Conservation (phyloP, 2,329 filamentous ascomycete genomes). For the Beauveria pseudobassiana region DNA sequence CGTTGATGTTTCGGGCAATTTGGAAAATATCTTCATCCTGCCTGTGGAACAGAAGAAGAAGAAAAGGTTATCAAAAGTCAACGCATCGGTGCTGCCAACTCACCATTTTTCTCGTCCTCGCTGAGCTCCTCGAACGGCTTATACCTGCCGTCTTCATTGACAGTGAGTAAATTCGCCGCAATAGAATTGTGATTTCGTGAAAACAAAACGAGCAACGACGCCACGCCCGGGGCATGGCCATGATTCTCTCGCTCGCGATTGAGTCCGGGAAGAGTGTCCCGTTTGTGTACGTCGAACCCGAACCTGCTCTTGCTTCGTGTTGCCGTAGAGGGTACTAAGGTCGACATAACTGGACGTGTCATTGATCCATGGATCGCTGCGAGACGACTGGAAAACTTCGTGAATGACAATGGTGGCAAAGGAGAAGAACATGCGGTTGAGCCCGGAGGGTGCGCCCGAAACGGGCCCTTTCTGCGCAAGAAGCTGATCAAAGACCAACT, state of each 20-base stretch:
- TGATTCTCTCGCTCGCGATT: background rate
- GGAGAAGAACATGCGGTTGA: constrained; percentile 29
- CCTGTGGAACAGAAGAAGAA: background rate
- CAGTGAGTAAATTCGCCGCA: constrained; percentile 13
- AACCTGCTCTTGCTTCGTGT: constrained; percentile 41
- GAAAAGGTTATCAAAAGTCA: no score
- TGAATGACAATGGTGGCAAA: constrained; percentile 41
- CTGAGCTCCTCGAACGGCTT: no score
- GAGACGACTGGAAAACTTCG: constrained; percentile 33
- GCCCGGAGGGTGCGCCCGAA: background rate
- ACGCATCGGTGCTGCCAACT: no score
- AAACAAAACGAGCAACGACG: background rate
- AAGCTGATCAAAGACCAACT: background rate
- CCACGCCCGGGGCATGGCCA: background rate
- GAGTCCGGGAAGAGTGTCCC: background rate
- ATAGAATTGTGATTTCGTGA: constrained; percentile 13
- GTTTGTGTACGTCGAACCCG: constrained; percentile 28
- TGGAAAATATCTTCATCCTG: constrained; percentile 29
- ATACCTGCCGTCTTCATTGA: background rate
- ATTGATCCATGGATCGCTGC: constrained; percentile 17
- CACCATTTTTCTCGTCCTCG: no score
- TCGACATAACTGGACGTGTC: constrained; percentile 36
- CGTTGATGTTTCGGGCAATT: constrained; percentile 39
- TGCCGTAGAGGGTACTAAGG: constrained; percentile 41
- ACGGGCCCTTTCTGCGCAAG: background rate